Base-by-base conservation (phyloP, 2,329 filamentous ascomycete genomes). In the Tolypocladium inflatum region DNA sequence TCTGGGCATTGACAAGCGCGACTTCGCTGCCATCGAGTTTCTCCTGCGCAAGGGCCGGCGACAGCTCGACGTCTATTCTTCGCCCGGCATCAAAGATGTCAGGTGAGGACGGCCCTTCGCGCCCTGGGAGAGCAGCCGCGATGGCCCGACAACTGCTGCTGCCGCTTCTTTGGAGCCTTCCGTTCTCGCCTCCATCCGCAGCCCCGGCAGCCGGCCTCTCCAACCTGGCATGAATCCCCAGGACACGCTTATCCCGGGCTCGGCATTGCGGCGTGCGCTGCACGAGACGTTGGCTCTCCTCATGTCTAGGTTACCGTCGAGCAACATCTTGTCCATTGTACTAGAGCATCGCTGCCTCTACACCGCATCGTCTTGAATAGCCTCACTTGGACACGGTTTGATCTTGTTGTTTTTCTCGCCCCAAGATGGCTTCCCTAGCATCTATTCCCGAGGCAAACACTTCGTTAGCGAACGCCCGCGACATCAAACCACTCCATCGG, bases 11-110 rank as follows among this genome's bases (percentile, higher is more conserved):
- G 86, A 89, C 71, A 94, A 90, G 74, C 91, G 90, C 65, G 91
- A 96, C 68, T 96, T 96, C 72, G 79, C 80, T 19, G 87, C 91
- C 7, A 87, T 97, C 58, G 92, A 97, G 72, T 94, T 90, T 70
- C 76, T 96, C 39, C 70, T 97, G 55, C 83, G 92, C 60, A 93
- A 90, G 70, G 92, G 92, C 26, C 81, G 83, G 45, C 82, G 90
- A 51, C 91, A 96, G 70, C 77, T 97, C 21, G 90, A 96, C 62
- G 82, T 86, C 52, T 94, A 94, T 73, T 84, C 87, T n/a, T 83
- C 87, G 7, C 85, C 88, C 33, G 88, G 87, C 3, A 91, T 96
- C 66, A 90, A 85, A 67, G 90, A 94, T 70, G 86, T 95, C 60
- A 75, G 73, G 62, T 79, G 67, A 65, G 64, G 19, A 7, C 39